Conservation (phyloP, 164 flowering plant genomes). For the Pachysandra terminalis region DNA sequence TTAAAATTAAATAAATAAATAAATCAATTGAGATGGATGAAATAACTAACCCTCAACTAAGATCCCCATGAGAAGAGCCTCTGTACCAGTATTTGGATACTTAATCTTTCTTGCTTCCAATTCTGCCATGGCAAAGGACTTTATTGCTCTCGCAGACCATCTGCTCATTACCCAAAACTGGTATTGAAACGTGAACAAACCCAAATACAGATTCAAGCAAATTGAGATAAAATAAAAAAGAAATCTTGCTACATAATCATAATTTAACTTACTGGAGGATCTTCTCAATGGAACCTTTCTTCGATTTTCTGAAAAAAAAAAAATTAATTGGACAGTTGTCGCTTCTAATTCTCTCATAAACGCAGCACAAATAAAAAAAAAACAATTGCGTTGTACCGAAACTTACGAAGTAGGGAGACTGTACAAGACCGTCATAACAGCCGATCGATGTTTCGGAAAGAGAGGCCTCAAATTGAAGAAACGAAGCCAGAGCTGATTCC, state of each 20-base stretch:
- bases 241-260: background rate
- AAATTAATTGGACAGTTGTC: no score
- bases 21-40: no score
- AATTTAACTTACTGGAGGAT: constrained; percentile 44
- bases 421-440: constrained; percentile 19
- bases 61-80: constrained; percentile 61
- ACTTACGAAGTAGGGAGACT: constrained; percentile 47
- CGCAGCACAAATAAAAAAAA: background rate
- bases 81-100: constrained; percentile 57
- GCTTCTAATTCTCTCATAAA: background rate
- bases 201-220: no score
- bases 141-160: constrained; percentile 63
- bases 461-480: constrained; percentile 10
- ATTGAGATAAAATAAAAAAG: no score
- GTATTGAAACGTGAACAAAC: background rate
- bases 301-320: constrained; percentile 46
- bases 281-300: constrained; percentile 34
- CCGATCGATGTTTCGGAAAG: constrained; percentile 13
- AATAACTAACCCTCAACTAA: constrained; percentile 52
- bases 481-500: constrained; percentile 25
- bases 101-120: constrained; percentile 62
- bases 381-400: background rate
- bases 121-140: constrained; percentile 51
- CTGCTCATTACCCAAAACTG: constrained; percentile 23
- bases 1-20: no score